phyloP scores from a whole-genome alignment of 345 rosid species.

The Arabidopsis suecica region DNA sequence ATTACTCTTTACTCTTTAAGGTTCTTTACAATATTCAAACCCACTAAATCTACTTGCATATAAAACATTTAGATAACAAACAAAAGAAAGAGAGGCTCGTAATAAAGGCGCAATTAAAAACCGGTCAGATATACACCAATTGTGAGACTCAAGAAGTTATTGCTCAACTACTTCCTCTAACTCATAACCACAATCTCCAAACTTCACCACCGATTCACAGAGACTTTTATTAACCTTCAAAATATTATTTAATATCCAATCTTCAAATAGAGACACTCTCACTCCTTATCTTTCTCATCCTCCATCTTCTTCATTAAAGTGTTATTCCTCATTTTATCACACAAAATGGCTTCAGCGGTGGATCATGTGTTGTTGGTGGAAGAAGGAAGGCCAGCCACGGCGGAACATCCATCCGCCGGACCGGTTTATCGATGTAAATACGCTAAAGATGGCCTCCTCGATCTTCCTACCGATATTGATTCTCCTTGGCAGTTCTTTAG shows the following conservation, averaged over 20 bases:
- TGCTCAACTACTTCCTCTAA: slow-evolving; percentile 49
- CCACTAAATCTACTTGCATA: slow-evolving; percentile 41
- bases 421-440: slow-evolving; percentile 85
- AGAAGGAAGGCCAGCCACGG: slow-evolving; percentile 61
- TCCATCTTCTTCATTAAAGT: slow-evolving; percentile 2
- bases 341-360: slow-evolving; percentile 45
- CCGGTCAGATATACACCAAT: slow-evolving; percentile 39
- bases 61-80: background rate
- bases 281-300: slow-evolving; percentile 19
- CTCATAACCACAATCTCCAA: slow-evolving; percentile 47
- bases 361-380: slow-evolving; percentile 72
- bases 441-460: slow-evolving; percentile 78
- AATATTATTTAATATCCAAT: slow-evolving; percentile 18
- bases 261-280: slow-evolving; percentile 38
- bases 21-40: slow-evolving; percentile 23
- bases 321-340: background rate
- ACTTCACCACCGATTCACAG: slow-evolving; percentile 39
- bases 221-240: slow-evolving; percentile 37
- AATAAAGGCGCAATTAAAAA: slow-evolving; percentile 47
- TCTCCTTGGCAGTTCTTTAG: slow-evolving; percentile 96
- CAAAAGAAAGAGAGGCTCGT: slow-evolving; percentile 10
- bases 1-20: slow-evolving; percentile 12
- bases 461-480: slow-evolving; percentile 56
- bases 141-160: slow-evolving; percentile 41
- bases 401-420: slow-evolving; percentile 65